A percentile compares a stretch with the other conserved stretches of the same genome.
These are phyloP conservation scores for Rhodotorula diobovata DNA, from an alignment of 768 basidiomycete species.

Conservation along the genomic window DNA sequence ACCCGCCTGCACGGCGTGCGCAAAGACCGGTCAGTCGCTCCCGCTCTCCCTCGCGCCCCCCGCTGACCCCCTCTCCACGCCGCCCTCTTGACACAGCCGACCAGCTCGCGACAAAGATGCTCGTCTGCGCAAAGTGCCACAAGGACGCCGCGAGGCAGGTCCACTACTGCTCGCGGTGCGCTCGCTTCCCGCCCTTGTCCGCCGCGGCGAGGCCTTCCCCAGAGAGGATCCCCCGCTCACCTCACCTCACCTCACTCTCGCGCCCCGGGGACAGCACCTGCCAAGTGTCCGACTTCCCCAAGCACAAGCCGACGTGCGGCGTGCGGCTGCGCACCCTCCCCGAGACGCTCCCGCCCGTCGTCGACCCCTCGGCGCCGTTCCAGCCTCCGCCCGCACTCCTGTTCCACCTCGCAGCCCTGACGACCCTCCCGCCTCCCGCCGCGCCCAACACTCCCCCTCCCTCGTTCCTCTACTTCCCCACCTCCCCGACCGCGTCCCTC, in stretches of 20 bases:
- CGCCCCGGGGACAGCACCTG: neutral
- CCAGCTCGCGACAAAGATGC: slow-evolving; percentile 2
- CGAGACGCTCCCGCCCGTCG: neutral
- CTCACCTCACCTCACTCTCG: neutral
- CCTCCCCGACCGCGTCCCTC: neutral
- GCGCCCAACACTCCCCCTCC: neutral
- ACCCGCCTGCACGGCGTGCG: slow-evolving; percentile 1
- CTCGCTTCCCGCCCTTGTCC: neutral
- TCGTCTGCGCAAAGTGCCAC: slow-evolving; percentile 8
- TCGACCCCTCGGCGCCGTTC: neutral
- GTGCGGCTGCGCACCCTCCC: neutral
- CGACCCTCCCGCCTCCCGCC: slow-evolving; percentile 10
- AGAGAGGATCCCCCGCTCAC: neutral
- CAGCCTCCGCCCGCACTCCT: slow-evolving; percentile 11
- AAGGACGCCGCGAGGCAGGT: neutral
- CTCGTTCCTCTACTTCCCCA: slow-evolving; percentile 25
- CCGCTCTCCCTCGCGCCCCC: neutral
- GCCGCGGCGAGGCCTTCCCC: neutral
- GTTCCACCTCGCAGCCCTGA: slow-evolving; percentile 29
- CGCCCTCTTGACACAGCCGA: neutral
- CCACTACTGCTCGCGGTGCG: slow-evolving; percentile 8
- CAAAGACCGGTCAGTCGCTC: neutral
- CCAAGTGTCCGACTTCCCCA: neutral
- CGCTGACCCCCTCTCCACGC: neutral
- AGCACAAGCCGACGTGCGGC: slow-evolving; percentile 6